Evolutionary conservation across 257 asterid genomes (phyloP).

Genomic region (Solanum habrochaites): DNA sequence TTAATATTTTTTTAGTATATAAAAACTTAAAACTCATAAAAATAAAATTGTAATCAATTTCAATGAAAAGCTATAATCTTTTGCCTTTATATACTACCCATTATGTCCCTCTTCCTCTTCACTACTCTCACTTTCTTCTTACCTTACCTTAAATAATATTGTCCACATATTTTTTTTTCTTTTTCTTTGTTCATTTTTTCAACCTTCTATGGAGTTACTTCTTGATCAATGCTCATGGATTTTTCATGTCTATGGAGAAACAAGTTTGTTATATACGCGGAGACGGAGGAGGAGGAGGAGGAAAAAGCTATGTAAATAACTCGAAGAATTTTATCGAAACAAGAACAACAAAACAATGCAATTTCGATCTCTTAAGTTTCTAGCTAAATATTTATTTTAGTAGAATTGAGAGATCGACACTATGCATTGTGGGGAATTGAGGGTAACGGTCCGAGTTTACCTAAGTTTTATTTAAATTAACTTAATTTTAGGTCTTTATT

Average conservation of each 20-base stretch:
- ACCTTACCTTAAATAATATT: not conserved
- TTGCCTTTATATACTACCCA: conserved; percentile 41
- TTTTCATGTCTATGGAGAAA: not conserved
- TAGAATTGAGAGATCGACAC: conserved; percentile 23
- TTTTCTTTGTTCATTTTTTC: not conserved
- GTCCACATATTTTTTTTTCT: not conserved
- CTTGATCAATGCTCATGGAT: not conserved
- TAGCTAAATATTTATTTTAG: not conserved
- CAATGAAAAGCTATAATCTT: conserved; percentile 16
- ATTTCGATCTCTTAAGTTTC: conserved; percentile 32
- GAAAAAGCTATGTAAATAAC: not conserved
- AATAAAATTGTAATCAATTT: not conserved
- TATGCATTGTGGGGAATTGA: conserved; percentile 53
- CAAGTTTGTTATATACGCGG: not conserved
- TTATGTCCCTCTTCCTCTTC: conserved; percentile 12
- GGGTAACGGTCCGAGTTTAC: conserved; percentile 52
- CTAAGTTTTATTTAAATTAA: not conserved
- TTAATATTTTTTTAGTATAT: not conserved
- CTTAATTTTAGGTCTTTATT: not conserved
- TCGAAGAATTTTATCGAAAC: not conserved
- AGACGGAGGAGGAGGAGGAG: conserved; percentile 7
- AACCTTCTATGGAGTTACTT: not conserved
- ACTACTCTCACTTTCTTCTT: not conserved
- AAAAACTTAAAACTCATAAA: not conserved
- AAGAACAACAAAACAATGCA: conserved; percentile 21